These are phyloP conservation scores for Hypoxylon crocopeplum DNA, from an alignment of 495 filamentous ascomycete species.

Conservation along the genomic window DNA sequence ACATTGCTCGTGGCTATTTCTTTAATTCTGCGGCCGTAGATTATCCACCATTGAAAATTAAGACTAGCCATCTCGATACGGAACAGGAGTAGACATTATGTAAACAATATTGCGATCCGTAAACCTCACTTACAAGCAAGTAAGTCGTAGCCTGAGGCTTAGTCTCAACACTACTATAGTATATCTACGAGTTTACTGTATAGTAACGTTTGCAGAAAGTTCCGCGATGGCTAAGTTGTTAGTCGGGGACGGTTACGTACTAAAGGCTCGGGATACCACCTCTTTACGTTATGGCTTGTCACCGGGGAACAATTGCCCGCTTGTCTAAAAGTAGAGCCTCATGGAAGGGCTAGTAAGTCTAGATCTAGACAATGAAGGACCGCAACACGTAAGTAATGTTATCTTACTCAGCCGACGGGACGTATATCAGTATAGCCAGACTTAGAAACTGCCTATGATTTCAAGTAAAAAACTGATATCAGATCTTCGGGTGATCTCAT, in stretches of 20 bases:
- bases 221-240: conserved; percentile 21
- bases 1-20: conserved; percentile 13
- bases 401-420: too few species aligned
- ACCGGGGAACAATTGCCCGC: conserved; percentile 18
- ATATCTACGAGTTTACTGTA: too few species aligned
- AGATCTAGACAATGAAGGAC: neutral
- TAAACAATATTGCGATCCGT: conserved; percentile 1
- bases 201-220: conserved; percentile 5
- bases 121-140: conserved; percentile 3
- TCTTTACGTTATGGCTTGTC: conserved; percentile 32
- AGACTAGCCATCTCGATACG: conserved; percentile 25
- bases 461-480: conserved; percentile 25
- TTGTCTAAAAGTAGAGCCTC: conserved; percentile 33
- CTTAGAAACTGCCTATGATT: neutral
- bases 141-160: too few species aligned
- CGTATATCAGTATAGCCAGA: neutral
- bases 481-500: conserved; percentile 33
- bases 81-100: conserved; percentile 6
- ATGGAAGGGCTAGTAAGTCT: too few species aligned
- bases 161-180: too few species aligned
- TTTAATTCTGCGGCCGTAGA: conserved; percentile 29
- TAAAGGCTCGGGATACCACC: conserved; percentile 34
- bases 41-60: conserved; percentile 37
- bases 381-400: too few species aligned
- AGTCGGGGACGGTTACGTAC: conserved; percentile 22